phyloP scores from a whole-genome alignment of 2,329 filamentous ascomycete genomes.

The Cyclaneusma minus region DNA sequence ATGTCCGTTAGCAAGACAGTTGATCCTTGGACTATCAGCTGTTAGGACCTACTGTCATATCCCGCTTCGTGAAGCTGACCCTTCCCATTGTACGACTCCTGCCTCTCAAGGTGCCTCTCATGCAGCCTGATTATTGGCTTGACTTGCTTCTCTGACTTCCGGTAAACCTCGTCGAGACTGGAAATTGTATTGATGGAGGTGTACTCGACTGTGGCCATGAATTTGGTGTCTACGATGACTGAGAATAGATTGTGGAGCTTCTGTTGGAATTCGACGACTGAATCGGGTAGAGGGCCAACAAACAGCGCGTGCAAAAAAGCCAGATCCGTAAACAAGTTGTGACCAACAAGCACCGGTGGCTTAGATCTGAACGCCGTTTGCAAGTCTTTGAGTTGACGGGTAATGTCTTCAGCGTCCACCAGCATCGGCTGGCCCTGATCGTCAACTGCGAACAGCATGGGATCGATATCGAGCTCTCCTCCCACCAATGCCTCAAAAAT shows the following conservation, averaged over 20 bases:
- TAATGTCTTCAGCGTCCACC: slow-evolving; percentile 9
- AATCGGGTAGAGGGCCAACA: slow-evolving; percentile 37
- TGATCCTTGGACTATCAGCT: not conserved
- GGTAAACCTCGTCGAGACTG: slow-evolving; percentile 30
- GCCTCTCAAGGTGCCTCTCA: slow-evolving; percentile 19
- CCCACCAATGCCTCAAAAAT: slow-evolving; percentile 18
- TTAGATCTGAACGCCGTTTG: slow-evolving; percentile 16
- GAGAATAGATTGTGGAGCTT: slow-evolving; percentile 31
- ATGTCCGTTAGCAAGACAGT: slow-evolving; percentile 3
- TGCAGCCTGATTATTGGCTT: slow-evolving; percentile 26
- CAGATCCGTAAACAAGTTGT: slow-evolving; percentile 50
- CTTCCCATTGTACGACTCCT: slow-evolving; percentile 6
- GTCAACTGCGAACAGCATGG: slow-evolving; percentile 24
- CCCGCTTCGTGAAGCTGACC: slow-evolving; percentile 36
- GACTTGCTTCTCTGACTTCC: slow-evolving; percentile 22
- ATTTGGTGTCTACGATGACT: slow-evolving; percentile 43
- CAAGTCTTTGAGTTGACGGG: slow-evolving; percentile 12
- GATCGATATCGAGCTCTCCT: slow-evolving; percentile 15
- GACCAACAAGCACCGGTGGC: slow-evolving; percentile 35
- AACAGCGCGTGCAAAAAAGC: slow-evolving; percentile 49
- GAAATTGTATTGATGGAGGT: slow-evolving; percentile 24
- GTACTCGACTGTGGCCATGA: slow-evolving; percentile 26
- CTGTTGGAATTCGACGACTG: slow-evolving; percentile 33
- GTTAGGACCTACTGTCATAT: slow-evolving; percentile 33
- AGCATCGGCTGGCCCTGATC: slow-evolving; percentile 15